Conservation (phyloP, 306 rosid genomes). For the Gleditsia sinensis region DNA sequence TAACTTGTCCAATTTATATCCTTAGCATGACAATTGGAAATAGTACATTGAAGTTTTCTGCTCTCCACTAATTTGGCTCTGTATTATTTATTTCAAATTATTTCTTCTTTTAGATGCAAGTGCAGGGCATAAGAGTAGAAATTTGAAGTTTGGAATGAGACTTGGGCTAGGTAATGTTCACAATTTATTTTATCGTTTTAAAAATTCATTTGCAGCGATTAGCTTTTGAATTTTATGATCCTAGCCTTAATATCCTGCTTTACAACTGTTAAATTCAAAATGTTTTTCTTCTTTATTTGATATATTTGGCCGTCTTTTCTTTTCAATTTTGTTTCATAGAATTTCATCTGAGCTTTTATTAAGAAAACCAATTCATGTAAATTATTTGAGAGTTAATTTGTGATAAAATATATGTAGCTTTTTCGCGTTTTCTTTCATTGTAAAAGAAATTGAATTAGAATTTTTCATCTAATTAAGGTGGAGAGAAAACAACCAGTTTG, state of each 20-base stretch:
- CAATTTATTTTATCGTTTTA: too few species aligned
- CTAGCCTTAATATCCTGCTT: too few species aligned
- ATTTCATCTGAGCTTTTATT: not conserved
- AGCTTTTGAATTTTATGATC: too few species aligned
- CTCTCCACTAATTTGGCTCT: not conserved
- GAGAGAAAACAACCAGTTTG: not conserved
- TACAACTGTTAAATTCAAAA: too few species aligned
- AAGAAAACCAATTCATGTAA: not conserved
- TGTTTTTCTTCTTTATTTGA: too few species aligned
- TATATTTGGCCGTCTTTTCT: not conserved
- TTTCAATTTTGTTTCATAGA: not conserved
- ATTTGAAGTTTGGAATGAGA: not conserved
- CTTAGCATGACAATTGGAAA: not conserved
- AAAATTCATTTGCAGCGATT: too few species aligned
- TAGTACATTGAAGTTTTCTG: too few species aligned
- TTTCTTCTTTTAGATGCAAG: too few species aligned
- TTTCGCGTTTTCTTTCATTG: not conserved
- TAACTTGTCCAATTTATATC: not conserved
- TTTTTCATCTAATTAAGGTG: not conserved
- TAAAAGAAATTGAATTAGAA: not conserved
- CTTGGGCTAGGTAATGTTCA: not conserved
- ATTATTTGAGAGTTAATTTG: too few species aligned
- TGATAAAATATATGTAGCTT: too few species aligned
- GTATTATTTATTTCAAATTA: too few species aligned
- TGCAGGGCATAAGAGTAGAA: not conserved